Evolutionary conservation across 1,284 basidiomycete genomes (phyloP), one percentile per base, ranked within the genome.

Genomic region (Mycena sp.): DNA sequence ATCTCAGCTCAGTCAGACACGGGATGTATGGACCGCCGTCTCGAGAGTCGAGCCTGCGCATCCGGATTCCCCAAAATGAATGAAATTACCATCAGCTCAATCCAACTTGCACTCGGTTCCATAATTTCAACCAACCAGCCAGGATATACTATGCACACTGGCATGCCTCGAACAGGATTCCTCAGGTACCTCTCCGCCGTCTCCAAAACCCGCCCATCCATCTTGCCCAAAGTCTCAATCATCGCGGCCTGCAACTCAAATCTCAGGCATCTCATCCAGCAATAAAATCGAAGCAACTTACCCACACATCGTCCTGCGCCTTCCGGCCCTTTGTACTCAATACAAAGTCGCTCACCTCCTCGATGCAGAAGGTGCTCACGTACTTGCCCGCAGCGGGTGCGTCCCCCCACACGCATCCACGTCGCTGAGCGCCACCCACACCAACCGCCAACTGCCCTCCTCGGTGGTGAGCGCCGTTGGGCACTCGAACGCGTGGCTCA

Each of bases 371-470:
- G 10, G 52, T 45, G 26, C 52, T 52, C 25, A 68, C 55, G 37
- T 62, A 71, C 29, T 41, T 55, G 11, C 70, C 70, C 65, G 65
- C 26, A 70, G 43, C 16, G 54, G 35, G 4, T 63, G 59, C 2
- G 48, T 41, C 23, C 44, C 48, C 16, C 72, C 65, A 10, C 67
- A 70, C 16, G 56, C 63, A 1, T 71, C 75, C 3, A 76, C 77
- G 0, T 81, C 79, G 5, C 76, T n/a, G n/a, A n/a, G n/a, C n/a
- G n/a, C n/a, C n/a, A n/a, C 80, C 67, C 72, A 81, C 1, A 85
- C 70, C 6, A 84, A 70, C 53, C 77, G 72, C 5, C 83, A 74
- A 25, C 75, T 70, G 9, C 78, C 78, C n/a, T 70, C 45, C 44
- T 77, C 76, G 2, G 72, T 70, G 10, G 69, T 58, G 52, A 75